Conservation (phyloP, 768 basidiomycete species). For the Russula vinacea region DNA sequence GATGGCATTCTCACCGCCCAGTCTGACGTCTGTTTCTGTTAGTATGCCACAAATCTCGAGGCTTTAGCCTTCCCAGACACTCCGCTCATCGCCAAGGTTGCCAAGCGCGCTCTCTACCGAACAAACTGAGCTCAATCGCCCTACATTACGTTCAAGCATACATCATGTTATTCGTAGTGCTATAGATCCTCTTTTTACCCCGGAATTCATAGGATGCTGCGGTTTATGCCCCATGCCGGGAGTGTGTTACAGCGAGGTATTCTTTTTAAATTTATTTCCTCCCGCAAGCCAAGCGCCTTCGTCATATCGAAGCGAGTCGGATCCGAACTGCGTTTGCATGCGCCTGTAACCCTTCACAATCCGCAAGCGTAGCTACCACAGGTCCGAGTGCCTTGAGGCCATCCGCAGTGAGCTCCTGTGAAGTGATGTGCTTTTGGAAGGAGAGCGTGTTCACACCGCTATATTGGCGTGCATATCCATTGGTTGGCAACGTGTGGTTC, state of each 20-base stretch:
- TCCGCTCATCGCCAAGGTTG: conserved; percentile 86
- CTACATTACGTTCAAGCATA: conserved; percentile 21
- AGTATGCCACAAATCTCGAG: conserved; percentile 93
- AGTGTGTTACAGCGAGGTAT: background rate
- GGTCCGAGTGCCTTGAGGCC: conserved; percentile 83
- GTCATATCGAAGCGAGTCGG: conserved; percentile 45
- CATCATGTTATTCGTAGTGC: conserved; percentile 27
- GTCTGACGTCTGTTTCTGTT: conserved; percentile 17
- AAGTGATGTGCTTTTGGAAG: conserved; percentile 99
- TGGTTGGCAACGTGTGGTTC: conserved; percentile 96
- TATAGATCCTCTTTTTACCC: conserved; percentile 22
- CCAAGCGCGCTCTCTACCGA: conserved; percentile 88
- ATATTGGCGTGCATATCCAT: conserved; percentile 96
- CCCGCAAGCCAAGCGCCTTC: background rate
- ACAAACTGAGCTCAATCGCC: conserved; percentile 56
- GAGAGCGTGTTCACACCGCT: conserved; percentile 96
- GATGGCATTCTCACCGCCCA: conserved; percentile 16
- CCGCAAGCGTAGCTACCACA: conserved; percentile 82
- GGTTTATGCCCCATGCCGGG: background rate
- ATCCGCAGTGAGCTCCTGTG: conserved; percentile 80
- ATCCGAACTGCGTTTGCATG: conserved; percentile 96
- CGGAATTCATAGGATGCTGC: background rate
- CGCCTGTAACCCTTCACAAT: conserved; percentile 91
- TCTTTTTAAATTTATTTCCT: background rate
- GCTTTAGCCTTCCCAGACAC: conserved; percentile 92